Evolutionary conservation across 805 yeast species (phyloP).

Genomic region (Jamesozyma lodderae): DNA sequence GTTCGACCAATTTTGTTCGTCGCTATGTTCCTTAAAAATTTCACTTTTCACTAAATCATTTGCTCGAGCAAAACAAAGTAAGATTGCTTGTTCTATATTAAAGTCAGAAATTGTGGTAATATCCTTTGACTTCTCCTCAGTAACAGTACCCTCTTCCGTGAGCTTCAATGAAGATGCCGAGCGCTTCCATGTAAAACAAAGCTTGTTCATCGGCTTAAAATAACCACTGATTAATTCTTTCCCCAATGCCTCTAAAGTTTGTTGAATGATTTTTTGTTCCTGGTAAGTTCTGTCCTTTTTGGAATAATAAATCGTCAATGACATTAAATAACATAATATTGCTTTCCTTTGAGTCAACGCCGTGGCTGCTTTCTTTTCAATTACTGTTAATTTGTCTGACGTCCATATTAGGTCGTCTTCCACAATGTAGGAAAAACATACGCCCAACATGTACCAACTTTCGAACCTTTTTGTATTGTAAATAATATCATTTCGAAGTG

Average conservation of each 20-base stretch:
- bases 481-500: constrained; percentile 56
- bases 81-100: constrained; percentile 25
- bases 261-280: constrained; percentile 11
- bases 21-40: constrained; percentile 11
- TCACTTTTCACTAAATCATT: constrained; percentile 19
- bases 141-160: constrained; percentile 14
- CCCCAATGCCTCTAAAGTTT: constrained; percentile 17
- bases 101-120: constrained; percentile 19
- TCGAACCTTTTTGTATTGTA: constrained; percentile 65
- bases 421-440: constrained; percentile 64
- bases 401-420: constrained; percentile 93
- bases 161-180: constrained; percentile 11
- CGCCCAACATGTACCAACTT: constrained; percentile 79
- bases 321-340: constrained; percentile 66
- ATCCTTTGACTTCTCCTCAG: constrained; percentile 6
- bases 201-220: constrained; percentile 55
- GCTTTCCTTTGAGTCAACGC: constrained; percentile 62
- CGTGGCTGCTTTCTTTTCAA: constrained; percentile 51
- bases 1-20: constrained; percentile 48
- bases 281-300: constrained; percentile 7
- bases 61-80: constrained; percentile 19
- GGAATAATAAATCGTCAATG: constrained; percentile 24
- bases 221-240: constrained; percentile 40
- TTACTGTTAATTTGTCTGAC: constrained; percentile 63
- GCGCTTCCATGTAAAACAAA: constrained; percentile 37